Conservation (phyloP, 805 yeast genomes). For the Schizosaccharomyces lindneri region DNA sequence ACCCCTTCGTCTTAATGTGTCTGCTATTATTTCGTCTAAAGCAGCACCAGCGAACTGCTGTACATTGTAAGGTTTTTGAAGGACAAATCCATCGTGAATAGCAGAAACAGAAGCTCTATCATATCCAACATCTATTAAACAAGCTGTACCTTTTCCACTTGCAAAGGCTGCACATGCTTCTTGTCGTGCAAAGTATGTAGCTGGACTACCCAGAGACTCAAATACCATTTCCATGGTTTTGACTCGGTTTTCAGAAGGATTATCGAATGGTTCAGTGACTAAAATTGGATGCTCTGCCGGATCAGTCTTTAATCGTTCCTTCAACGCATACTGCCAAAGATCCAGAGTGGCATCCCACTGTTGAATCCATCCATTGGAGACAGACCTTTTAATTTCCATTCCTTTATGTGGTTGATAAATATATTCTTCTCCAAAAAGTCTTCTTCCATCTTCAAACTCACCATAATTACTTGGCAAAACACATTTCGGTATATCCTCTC, state of each 20-base stretch:
- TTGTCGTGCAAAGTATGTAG: conserved; percentile 46
- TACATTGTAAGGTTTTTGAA: conserved; percentile 8
- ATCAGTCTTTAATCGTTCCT: conserved; percentile 22
- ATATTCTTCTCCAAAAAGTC: conserved; percentile 16
- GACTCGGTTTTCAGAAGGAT: conserved; percentile 29
- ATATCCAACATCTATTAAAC: conserved; percentile 61
- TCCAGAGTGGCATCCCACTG: conserved; percentile 45
- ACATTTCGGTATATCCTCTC: conserved; percentile 65
- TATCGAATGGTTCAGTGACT: conserved; percentile 45
- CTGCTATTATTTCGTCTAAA: background rate
- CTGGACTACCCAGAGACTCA: conserved; percentile 49
- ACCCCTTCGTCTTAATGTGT: background rate
- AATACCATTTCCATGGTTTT: conserved; percentile 48
- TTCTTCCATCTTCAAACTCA: conserved; percentile 3
- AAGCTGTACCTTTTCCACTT: conserved; percentile 50
- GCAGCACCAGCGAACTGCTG: background rate
- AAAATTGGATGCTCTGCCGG: conserved; percentile 40
- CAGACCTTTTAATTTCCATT: conserved; percentile 14
- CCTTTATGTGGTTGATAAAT: conserved; percentile 17
- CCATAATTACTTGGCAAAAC: conserved; percentile 52
- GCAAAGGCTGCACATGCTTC: conserved; percentile 51
- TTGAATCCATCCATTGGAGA: conserved; percentile 15
- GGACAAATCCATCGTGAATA: conserved; percentile 15
- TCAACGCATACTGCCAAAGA: conserved; percentile 45
- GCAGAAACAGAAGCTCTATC: conserved; percentile 50